Evolutionary conservation across 2,329 filamentous ascomycete species (phyloP), one percentile per base, ranked within the genome.

Genomic region (Neoarthrinium moseri): DNA sequence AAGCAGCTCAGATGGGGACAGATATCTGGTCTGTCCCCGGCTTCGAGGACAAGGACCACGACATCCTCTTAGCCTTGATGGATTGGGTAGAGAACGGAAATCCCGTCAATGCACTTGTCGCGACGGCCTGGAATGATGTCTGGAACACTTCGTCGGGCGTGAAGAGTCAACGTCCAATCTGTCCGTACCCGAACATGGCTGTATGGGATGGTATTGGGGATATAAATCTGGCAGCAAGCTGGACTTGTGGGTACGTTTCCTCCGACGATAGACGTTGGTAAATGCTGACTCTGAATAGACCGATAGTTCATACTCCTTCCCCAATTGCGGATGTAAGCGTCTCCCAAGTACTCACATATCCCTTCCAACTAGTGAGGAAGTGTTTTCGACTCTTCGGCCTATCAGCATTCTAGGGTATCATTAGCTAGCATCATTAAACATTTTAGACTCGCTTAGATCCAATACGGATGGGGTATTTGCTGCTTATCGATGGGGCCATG

Each of bases 131-230:
- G 62, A 56, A 54, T 2, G 47, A 50, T 11, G 23, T 51, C 17
- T 53, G 43, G 4, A 54, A 65, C 17, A 39, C 53, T 11, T 52
- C 56, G 10, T 57, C 60, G 1, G 73, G 67, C 0, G 61, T 79
- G 1, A 51, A 68, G 36, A 70, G 70, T 38, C 69, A 70, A 52
- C 64, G 75, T 27, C 68, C 68, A 5, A 56, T 80, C 42, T 80
- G 77, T 54, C 61, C 65, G 18, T 70, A 66, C 43, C 65, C 67
- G 8, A 49, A 57, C 41, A 58, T 62, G 42, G 57, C 65, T 51
- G 61, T n/a, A 57, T 72, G 65, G 56, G 55, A 62, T 17, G 63
- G 63, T 6, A 32, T 17, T 4, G 66, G 66, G 1, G 62, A 70
- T 48, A 49, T 59, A 7, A 56, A 64, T 29, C 44, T 58, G 8